Evolutionary conservation across 169 alveolate genomes (phyloP), one percentile per base, ranked within the genome.

Genomic region (Cryptosporidium meleagridis): DNA sequence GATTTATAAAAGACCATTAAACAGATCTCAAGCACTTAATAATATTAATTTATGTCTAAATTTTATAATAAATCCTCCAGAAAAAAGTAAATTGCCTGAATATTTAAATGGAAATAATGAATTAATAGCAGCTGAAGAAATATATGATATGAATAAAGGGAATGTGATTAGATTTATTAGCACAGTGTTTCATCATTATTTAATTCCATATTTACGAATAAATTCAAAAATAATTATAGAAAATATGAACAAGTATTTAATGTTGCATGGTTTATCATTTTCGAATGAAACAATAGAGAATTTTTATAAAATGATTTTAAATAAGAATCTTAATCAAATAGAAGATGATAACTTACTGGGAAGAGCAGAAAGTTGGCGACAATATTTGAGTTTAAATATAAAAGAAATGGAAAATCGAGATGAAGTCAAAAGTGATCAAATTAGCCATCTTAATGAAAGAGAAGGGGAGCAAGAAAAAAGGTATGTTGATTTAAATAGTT

Each of bases 21-120:
- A 39, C 31, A 80, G 48, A 45, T 37, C 29, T 65, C 89, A 80
- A 80, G 89, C 89, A 39, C 35, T 80, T 31, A 65, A 44, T 59
- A 80, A 80, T 26, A 80, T 80, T 33, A 65, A 65, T 39, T 41
- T 80, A 29, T 80, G 89, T 59, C 16, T 80, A 41, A 80, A 80
- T 80, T 80, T 62, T 80, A 61, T 80, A 29, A 6, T 23, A 12
- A 80, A 80, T 39, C 89, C 89, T 33, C 89, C 89, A 5, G 89
- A 80, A 65, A 80, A 80, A 23, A 80, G 89, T 45, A 37, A 62
- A 26, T 80, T 80, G 26, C 89, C 89, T 2, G 80, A 80, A 65
- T 53, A 52, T 52, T 44, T 62, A 44, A 80, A 26, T 44, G n/a
- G 21, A 55, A 45, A 29, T 1, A 73, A 73, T 26, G 75, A 80